Base-by-base conservation (phyloP, 139 green algal species). In the Auxenochlorella pyrenoidosa region DNA sequence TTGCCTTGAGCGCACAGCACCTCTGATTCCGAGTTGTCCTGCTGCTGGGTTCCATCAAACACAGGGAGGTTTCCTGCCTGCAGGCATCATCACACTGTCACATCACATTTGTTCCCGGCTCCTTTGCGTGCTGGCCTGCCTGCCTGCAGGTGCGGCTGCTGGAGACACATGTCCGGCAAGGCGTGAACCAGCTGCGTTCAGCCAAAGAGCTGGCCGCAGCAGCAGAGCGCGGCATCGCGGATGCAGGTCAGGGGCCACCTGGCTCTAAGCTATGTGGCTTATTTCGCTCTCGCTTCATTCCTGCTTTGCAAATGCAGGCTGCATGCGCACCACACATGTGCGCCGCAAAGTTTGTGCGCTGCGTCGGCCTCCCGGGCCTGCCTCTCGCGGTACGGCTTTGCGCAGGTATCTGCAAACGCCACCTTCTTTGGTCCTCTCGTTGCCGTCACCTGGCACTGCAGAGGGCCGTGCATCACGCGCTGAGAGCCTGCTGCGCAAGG, bases 401-500 rank as follows among this genome's bases (percentile, higher is more conserved):
- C 16, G 16, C 2, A 24, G 13, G 54, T 13, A 63, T 63, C 54
- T 28, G 54, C 13, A 63, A 2, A 2, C 54, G 22, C 12, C 54
- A 63, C 15, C 16, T 63, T 22, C 18, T 63, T 2, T 24, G 18
- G 10, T 24, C 10, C 15, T 24, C 16, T 24, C 18, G 10, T 63
- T 2, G 54, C 22, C 18, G 2, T 63, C 54, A 26, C 2, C 13
- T 24, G 13, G 3, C 60, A 41, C 24, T 85, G 80, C 80, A 79
- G 82, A 86, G 44, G 82, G 66, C 30, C 82, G 82, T 21, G 82
- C 82, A 22, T 34, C 43, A 1, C 82, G 82, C 4, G 82, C 82
- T 1, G 84, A 88, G 43, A 34, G 40, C 4, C 84, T 88, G 36
- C 75, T 88, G 73, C 84, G 75, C 40, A 88, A 88, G 59, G 75